Evolutionary conservation across 2,329 filamentous ascomycete genomes (phyloP).

Genomic region (Pseudonectria foliicola): DNA sequence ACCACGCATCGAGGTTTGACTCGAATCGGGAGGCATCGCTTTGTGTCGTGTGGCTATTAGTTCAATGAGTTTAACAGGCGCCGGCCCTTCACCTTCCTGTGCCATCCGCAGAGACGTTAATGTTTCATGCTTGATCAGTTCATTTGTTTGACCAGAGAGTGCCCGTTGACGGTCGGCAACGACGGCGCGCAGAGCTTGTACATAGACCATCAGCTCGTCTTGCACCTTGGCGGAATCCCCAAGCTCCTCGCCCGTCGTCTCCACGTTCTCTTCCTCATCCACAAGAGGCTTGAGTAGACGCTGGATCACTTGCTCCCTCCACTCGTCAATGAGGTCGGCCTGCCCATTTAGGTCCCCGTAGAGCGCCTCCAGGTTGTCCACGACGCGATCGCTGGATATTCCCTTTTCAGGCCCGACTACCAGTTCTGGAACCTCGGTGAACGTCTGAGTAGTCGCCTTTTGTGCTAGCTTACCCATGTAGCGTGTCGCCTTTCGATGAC

Average conservation of each 20-base stretch:
- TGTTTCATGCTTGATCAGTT: slow-evolving; percentile 67
- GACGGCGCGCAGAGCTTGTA: slow-evolving; percentile 66
- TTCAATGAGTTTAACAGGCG: slow-evolving; percentile 54
- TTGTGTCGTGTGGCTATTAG: slow-evolving; percentile 41
- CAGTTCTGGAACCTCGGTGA: slow-evolving; percentile 55
- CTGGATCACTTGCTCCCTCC: slow-evolving; percentile 66
- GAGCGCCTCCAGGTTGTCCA: slow-evolving; percentile 60
- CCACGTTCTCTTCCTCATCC: slow-evolving; percentile 67
- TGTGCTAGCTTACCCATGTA: slow-evolving; percentile 57
- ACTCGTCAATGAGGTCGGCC: slow-evolving; percentile 62
- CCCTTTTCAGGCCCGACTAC: slow-evolving; percentile 49
- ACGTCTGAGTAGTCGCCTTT: slow-evolving; percentile 44
- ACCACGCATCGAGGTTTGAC: slow-evolving; percentile 59
- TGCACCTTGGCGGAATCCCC: slow-evolving; percentile 80
- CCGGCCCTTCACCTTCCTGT: slow-evolving; percentile 58
- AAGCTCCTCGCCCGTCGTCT: slow-evolving; percentile 84
- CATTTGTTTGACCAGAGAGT: slow-evolving; percentile 70
- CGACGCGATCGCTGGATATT: slow-evolving; percentile 62
- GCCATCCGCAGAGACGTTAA: slow-evolving; percentile 55
- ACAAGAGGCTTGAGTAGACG: slow-evolving; percentile 69
- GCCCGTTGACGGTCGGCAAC: slow-evolving; percentile 73
- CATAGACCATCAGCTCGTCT: slow-evolving; percentile 82
- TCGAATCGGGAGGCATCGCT: slow-evolving; percentile 39
- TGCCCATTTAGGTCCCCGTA: slow-evolving; percentile 64
- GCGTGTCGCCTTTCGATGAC: slow-evolving; percentile 27